Percentiles rank a stretch among this genome's conserved stretches.
phyloP scores from a whole-genome alignment of 106 monocot genomes.

The Vanilla planifolia region DNA sequence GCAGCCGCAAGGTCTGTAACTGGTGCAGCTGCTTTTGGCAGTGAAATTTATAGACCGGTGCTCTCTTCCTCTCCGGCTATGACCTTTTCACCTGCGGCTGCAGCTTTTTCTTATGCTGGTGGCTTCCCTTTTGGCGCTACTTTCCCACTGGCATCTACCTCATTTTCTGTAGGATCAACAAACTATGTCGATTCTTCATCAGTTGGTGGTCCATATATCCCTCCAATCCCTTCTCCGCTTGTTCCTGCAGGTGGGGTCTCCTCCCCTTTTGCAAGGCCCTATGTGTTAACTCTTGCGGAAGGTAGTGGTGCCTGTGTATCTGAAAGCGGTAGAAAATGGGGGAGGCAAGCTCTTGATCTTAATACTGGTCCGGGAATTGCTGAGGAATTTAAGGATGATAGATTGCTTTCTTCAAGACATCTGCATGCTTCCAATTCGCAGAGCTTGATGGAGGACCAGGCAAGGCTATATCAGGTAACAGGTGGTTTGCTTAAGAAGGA shows the following conservation, averaged over 20 bases:
- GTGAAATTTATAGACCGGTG: slow-evolving; percentile 57
- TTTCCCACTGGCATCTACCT: slow-evolving; percentile 49
- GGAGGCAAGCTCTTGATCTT: slow-evolving; percentile 62
- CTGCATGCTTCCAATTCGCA: slow-evolving; percentile 34
- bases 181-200: slow-evolving; percentile 40
- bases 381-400: slow-evolving; percentile 62
- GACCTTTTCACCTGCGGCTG: slow-evolving; percentile 45
- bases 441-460: slow-evolving; percentile 56
- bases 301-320: slow-evolving; percentile 33
- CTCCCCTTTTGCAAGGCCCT: slow-evolving; percentile 46
- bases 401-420: slow-evolving; percentile 39
- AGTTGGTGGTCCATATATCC: slow-evolving; percentile 29
- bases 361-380: slow-evolving; percentile 72
- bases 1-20: slow-evolving; percentile 40
- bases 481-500: slow-evolving; percentile 51
- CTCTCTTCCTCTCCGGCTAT: slow-evolving; percentile 74
- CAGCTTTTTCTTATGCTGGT: slow-evolving; percentile 62
- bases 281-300: slow-evolving; percentile 50
- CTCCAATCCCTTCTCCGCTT: slow-evolving; percentile 41
- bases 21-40: slow-evolving; percentile 34
- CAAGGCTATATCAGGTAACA: slow-evolving; percentile 43
- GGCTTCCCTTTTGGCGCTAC: slow-evolving; percentile 58
- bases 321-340: slow-evolving; percentile 54
- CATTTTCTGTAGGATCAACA: slow-evolving; percentile 41
- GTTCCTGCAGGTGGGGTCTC: slow-evolving; percentile 28